A percentile compares a stretch with the other conserved stretches of the same genome.
Evolutionary conservation across 78 protist species (phyloP).

Genomic region (Dictyostelium firmibasis): DNA sequence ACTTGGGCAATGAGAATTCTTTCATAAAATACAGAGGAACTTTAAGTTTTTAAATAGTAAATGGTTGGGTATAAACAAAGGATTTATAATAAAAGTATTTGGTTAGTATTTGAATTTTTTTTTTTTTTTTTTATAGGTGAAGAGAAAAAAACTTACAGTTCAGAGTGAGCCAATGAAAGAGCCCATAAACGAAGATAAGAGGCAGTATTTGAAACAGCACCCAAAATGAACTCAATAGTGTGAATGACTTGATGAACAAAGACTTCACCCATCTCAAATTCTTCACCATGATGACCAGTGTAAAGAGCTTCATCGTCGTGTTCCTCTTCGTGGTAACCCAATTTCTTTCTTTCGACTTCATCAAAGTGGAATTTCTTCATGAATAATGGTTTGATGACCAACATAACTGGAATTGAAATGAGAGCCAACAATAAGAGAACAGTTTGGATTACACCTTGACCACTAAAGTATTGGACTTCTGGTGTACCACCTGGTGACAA

Average conservation of each 20-base stretch:
- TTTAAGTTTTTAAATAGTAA: too few relatives aligned
- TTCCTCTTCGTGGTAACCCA: conserved; percentile 56
- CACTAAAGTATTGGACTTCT: conserved; percentile 1
- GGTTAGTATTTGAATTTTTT: too few relatives aligned
- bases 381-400: conserved; percentile 91
- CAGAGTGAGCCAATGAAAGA: conserved; percentile 99
- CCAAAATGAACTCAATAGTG: conserved; percentile 99
- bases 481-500: conserved; percentile 52
- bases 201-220: conserved; percentile 99
- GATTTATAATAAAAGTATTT: too few relatives aligned
- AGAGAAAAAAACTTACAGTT: too few relatives aligned
- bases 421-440: conserved; percentile 88
- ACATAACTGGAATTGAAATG: conserved; percentile 91
- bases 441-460: conserved; percentile 85
- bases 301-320: conserved; percentile 55
- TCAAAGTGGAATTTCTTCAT: conserved; percentile 33
- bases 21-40: conserved; percentile 82
- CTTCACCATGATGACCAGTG: conserved; percentile 77
- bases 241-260: conserved; percentile 96
- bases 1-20: conserved; percentile 41
- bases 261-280: conserved; percentile 93
- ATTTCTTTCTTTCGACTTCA: background rate
- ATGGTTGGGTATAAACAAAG: too few relatives aligned
- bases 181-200: conserved; percentile 99
- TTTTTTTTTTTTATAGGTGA: too few relatives aligned